Evolutionary conservation across 306 rosid genomes (phyloP), one percentile per base, ranked within the genome.

Genomic region (Heteromeles arbutifolia): DNA sequence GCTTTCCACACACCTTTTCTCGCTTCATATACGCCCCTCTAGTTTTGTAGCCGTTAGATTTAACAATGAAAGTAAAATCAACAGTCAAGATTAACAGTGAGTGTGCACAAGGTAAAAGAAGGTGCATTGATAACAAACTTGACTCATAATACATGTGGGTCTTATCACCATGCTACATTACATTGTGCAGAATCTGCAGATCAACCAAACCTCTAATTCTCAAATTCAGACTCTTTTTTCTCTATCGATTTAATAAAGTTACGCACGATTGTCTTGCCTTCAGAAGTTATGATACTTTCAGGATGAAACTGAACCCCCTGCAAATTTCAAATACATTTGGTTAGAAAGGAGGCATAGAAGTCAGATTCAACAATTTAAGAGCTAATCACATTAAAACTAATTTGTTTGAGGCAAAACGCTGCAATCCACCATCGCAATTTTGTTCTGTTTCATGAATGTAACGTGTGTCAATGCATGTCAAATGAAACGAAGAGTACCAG

Each of bases 301-400:
- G 98, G 98, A 81, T 92, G 98, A 82, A 95, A 95, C 81, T 95
- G 98, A 82, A 95, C 98, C 41, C 98, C 97, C 98, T 95, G 88
- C 80, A 87, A 64, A 69, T 67, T 69, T 77, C 22, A 37, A 52
- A 66, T 22, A 24, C 8, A 59, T 26, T 67, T 22, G 19, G 58
- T 70, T 44, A 65, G 50, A 65, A 34, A 65, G 14, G 7, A 65
- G 4, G 69, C 26, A 65, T 34, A 10, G 17, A 65, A 65, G 48
- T 65, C 18, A 18, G 69, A 34, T 65, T 18, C 12, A 64, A 64
- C 18, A 64, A 29, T 37, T 29, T 31, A 64, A 29, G 34, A 31
- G 3, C 37, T 31, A 64, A 29, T 31, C 24, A 17, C 25, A 64
- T 64, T 25, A 7, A 63, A 61, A 61, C 8, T 61, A 61, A 14